phyloP scores from a whole-genome alignment of 2,329 filamentous ascomycete genomes.

The Fusarium cicatricum region DNA sequence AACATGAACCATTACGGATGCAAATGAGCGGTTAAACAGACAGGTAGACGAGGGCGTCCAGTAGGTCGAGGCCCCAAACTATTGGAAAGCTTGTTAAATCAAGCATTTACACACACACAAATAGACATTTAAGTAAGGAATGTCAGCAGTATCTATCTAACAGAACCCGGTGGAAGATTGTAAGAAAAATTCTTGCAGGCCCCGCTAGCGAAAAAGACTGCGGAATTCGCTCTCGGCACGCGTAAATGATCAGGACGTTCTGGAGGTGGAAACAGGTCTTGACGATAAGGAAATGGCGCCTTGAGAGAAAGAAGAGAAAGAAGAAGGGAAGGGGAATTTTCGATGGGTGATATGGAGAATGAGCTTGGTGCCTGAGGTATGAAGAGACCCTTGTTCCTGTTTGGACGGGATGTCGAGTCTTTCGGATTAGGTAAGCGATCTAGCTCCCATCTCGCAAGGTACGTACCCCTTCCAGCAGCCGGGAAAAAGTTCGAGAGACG shows the following conservation, averaged over 20 bases:
- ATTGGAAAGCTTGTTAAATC: constrained; percentile 18
- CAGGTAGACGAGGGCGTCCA: background rate
- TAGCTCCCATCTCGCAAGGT: constrained; percentile 8
- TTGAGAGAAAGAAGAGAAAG: constrained; percentile 54
- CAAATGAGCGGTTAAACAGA: too few species aligned
- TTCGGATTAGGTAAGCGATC: constrained; percentile 16
- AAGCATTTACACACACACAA: constrained; percentile 32
- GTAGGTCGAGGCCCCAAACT: background rate
- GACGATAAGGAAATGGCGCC: constrained; percentile 97
- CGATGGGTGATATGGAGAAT: constrained; percentile 5
- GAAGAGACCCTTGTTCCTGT: background rate
- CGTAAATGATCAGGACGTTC: constrained; percentile 89
- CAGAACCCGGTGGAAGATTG: constrained; percentile 75
- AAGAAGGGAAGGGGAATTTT: constrained; percentile 34
- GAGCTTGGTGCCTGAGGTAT: constrained; percentile 42
- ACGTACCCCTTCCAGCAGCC: constrained; percentile 34
- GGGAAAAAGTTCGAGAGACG: constrained; percentile 42
- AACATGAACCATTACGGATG: too few species aligned
- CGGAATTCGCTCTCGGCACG: constrained; percentile 81
- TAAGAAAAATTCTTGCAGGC: constrained; percentile 67
- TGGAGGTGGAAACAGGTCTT: constrained; percentile 74
- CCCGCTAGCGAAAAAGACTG: constrained; percentile 99
- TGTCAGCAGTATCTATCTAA: constrained; percentile 99
- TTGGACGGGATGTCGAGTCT: too few species aligned
- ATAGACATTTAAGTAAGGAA: constrained; percentile 3